Evolutionary conservation across 169 alveolate genomes (phyloP), one percentile per base, ranked within the genome.

Genomic region (Plasmodium yoelii): DNA sequence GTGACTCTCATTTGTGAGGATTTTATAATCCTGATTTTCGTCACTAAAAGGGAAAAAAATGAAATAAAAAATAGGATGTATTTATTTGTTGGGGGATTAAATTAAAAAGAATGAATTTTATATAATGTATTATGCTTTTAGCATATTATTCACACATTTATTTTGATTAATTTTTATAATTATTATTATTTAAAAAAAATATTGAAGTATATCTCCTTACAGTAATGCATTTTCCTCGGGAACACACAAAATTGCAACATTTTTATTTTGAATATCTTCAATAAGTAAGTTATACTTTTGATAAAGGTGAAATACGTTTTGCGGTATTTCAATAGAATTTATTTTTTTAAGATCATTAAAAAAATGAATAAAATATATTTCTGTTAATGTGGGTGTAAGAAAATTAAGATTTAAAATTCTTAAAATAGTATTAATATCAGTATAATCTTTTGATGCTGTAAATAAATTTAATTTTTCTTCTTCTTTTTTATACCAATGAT

Each of bases 401-500:
- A 86, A 86, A 86, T 69, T 24, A 13, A 86, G 18, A 86, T 86
- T 86, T 53, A 86, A 39, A 44, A 86, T 57, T 86, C 61, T 86
- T 19, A 86, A 63, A 59, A 86, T 69, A 22, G 19, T 12, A 6
- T 86, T 26, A 13, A 86, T 86, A 73, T 86, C 75, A 26, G 44
- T 68, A 59, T 57, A 60, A 9, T 68, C 75, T 10, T 71, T 70
- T 18, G 91, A 86, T 46, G 91, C 57, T 15, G 51, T 46, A 70
- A 69, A 86, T 12, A 86, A 44, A 64, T 86, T 86, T 47, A 70
- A 64, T 86, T 86, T 86, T 59, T 86, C 91, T 70, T 86, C 91
- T 70, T 86, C 91, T 49, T 22, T 86, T 63, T 70, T 86, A 64
- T 86, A 86, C 91, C 91, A 86, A 70, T 86, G 61, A 69, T 86